phyloP scores from a whole-genome alignment of 768 basidiomycete species.

The Pleurotus tuber-regium region DNA sequence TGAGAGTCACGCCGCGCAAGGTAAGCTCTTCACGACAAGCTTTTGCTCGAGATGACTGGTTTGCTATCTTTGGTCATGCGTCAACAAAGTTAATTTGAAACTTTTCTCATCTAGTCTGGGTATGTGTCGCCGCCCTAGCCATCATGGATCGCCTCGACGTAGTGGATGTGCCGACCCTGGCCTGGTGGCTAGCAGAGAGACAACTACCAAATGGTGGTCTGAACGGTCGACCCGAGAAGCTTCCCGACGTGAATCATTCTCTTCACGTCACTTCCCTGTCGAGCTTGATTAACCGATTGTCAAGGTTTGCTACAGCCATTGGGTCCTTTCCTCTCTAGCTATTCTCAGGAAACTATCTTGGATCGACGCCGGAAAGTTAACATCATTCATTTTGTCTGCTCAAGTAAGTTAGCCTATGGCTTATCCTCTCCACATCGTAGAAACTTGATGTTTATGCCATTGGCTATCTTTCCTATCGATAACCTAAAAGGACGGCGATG shows the following conservation, averaged over 20 bases:
- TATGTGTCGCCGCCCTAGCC: slow-evolving; percentile 83
- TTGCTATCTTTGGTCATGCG: too few relatives aligned
- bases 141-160: slow-evolving; percentile 82
- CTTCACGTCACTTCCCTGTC: neutral
- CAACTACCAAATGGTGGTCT: slow-evolving; percentile 92
- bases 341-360: slow-evolving; percentile 81
- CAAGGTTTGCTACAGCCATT: slow-evolving; percentile 97
- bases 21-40: slow-evolving; percentile 43
- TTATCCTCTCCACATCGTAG: neutral
- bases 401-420: slow-evolving; percentile 48
- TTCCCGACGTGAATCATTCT: slow-evolving; percentile 76
- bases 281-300: neutral
- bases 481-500: slow-evolving; percentile 70
- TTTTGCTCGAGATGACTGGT: too few relatives aligned
- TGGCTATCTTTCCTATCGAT: slow-evolving; percentile 6
- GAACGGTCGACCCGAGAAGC: slow-evolving; percentile 96
- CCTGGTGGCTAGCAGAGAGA: slow-evolving; percentile 92
- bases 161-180: slow-evolving; percentile 66
- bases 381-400: slow-evolving; percentile 81
- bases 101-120: slow-evolving; percentile 66
- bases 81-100: too few relatives aligned
- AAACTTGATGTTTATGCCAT: too few relatives aligned
- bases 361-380: slow-evolving; percentile 83
- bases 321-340: slow-evolving; percentile 87
- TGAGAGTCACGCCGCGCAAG: slow-evolving; percentile 92